These are phyloP conservation scores for Dendrobium nobile DNA, from an alignment of 106 monocot species.

Conservation along the genomic window DNA sequence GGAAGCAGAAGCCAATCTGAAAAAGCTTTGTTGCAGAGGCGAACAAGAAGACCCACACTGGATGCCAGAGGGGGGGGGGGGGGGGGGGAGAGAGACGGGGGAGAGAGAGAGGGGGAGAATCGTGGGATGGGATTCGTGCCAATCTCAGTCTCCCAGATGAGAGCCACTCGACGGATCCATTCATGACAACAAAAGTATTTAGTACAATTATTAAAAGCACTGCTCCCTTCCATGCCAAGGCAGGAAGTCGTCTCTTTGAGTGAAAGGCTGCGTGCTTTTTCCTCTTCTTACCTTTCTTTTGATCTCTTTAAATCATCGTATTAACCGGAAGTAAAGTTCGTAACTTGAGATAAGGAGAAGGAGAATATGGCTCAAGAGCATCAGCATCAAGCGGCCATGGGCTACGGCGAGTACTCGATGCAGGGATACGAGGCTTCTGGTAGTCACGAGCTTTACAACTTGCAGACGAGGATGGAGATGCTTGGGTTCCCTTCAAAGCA, in stretches of 20 bases:
- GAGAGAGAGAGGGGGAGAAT: background rate
- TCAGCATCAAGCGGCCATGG: constrained; percentile 4
- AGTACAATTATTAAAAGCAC: constrained; percentile 16
- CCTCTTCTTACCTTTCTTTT: background rate
- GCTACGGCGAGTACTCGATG: constrained; percentile 4
- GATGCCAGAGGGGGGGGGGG: background rate
- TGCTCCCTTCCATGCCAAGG: background rate
- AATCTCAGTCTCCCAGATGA: constrained; percentile 8
- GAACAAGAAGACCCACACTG: too few species aligned
- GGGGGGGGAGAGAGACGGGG: background rate
- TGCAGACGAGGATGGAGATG: constrained; percentile 53
- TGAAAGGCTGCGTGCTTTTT: constrained; percentile 3
- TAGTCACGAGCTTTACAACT: constrained; percentile 34
- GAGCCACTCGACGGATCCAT: constrained; percentile 4
- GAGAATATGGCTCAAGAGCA: background rate
- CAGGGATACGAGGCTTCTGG: background rate
- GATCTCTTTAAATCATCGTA: background rate
- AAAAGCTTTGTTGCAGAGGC: background rate
- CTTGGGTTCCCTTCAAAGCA: constrained; percentile 32
- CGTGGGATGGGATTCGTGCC: constrained; percentile 21
- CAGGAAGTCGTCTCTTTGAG: constrained; percentile 3
- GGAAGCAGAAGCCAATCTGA: constrained; percentile 10
- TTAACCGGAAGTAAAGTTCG: background rate
- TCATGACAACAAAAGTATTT: constrained; percentile 4
- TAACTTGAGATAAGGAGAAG: background rate